Evolutionary conservation across 208 protist genomes (phyloP).

Genomic region (Plasmodiophora brassicae): DNA sequence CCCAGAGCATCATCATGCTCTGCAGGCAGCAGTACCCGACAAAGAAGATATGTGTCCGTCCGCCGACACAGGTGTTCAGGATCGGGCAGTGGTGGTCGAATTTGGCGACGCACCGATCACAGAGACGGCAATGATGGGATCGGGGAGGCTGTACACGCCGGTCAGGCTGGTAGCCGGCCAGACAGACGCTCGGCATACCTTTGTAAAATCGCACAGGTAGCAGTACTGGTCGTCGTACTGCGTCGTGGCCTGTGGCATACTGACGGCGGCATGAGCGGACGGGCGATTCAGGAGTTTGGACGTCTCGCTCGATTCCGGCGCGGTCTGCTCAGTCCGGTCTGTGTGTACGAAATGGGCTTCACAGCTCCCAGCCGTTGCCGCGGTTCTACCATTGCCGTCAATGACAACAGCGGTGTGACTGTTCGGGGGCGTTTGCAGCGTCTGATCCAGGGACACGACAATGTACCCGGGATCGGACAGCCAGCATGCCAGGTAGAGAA

Average conservation of each 20-base stretch:
- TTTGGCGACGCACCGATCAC: conserved; percentile 58
- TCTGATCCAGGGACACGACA: background rate
- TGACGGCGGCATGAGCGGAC: background rate
- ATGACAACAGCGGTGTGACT: background rate
- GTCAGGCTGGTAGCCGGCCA: background rate
- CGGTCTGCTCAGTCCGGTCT: background rate
- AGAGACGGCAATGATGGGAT: conserved; percentile 59
- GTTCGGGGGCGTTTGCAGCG: background rate
- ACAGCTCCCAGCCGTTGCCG: background rate
- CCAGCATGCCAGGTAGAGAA: background rate
- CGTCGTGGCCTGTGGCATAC: background rate
- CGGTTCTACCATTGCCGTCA: background rate
- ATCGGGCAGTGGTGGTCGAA: conserved; percentile 70
- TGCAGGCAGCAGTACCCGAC: background rate
- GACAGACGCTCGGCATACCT: background rate
- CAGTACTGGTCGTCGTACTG: background rate
- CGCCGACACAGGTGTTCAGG: conserved; percentile 62
- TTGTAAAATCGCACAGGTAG: background rate
- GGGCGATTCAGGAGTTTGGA: background rate
- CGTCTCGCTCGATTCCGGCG: background rate
- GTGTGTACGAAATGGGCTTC: background rate
- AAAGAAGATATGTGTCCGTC: background rate
- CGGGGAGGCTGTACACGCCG: conserved; percentile 31
- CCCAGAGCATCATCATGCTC: background rate
- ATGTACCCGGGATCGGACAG: background rate